Evolutionary conservation across 2,329 filamentous ascomycete genomes (phyloP).

Genomic region (Sclerotinia nivalis): DNA sequence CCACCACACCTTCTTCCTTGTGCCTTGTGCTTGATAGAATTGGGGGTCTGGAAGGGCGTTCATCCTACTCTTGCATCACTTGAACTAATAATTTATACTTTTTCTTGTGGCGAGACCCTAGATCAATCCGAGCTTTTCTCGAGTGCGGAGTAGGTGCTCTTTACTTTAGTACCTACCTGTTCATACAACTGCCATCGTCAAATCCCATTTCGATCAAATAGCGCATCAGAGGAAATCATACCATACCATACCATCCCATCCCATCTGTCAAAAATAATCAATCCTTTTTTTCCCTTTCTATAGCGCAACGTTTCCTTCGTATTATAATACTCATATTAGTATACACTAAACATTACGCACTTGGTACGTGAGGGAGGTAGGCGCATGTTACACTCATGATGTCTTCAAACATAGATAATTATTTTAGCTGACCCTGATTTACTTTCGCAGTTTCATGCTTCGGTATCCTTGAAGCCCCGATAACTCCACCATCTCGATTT

Average conservation of each 20-base stretch:
- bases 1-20: background rate
- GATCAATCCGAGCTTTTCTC: conserved; percentile 15
- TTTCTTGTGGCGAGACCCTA: conserved; percentile 5
- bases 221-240: background rate
- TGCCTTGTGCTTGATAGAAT: conserved; percentile 6
- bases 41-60: conserved; percentile 12
- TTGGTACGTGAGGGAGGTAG: conserved; percentile 22
- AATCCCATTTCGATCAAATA: background rate
- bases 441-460: conserved; percentile 33
- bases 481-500: conserved; percentile 21
- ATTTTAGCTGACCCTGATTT: conserved; percentile 31
- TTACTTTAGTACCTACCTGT: background rate
- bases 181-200: conserved; percentile 7
- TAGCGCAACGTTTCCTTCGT: background rate
- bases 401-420: conserved; percentile 29
- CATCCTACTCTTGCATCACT: conserved; percentile 11
- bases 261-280: background rate
- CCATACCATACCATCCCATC: no score
- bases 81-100: conserved; percentile 20
- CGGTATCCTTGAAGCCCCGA: conserved; percentile 9
- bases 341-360: conserved; percentile 6
- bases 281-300: background rate
- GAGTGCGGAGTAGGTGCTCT: conserved; percentile 9
- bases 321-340: background rate
- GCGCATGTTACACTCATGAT: conserved; percentile 20